Evolutionary conservation across 2,329 filamentous ascomycete species (phyloP).

Genomic region (Pseudomassariella vexata): DNA sequence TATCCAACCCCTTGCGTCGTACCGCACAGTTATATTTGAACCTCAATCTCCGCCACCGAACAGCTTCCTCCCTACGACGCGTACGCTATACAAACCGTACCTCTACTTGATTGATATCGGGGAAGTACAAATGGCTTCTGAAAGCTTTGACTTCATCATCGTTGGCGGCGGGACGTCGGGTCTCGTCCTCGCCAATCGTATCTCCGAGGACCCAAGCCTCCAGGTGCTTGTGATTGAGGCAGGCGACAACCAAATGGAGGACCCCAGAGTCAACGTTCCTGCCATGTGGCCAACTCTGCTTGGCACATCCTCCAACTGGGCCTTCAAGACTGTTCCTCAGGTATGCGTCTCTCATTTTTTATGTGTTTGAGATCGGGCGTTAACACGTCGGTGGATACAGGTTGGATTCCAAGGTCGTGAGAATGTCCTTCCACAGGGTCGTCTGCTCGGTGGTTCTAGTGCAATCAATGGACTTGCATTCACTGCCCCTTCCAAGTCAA

Average conservation of each 20-base stretch:
- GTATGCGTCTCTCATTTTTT: constrained; percentile 1
- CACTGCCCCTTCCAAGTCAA: constrained; percentile 4
- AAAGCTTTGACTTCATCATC: constrained; percentile 1
- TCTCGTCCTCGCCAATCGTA: neutral
- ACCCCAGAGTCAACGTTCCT: constrained; percentile 6
- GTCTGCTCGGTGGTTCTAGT: constrained; percentile 11
- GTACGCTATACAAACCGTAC: no score
- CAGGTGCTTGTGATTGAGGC: constrained; percentile 1
- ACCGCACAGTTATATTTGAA: no score
- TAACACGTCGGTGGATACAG: no score
- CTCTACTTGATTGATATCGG: no score
- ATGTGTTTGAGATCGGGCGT: no score
- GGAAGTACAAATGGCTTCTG: neutral
- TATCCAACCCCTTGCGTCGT: no score
- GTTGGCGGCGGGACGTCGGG: neutral
- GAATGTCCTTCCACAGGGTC: constrained; percentile 8
- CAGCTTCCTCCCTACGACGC: no score
- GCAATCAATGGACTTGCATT: constrained; percentile 10
- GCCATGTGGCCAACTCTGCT: constrained; percentile 5
- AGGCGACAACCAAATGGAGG: neutral
- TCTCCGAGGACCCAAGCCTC: neutral
- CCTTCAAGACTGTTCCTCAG: constrained; percentile 9
- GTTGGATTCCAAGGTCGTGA: constrained; percentile 5
- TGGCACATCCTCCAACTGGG: constrained; percentile 8
- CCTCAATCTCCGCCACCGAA: no score